Evolutionary conservation across 176 grass and related monocot genomes (phyloP), one percentile per base, ranked within the genome.

Genomic region (Thinopyrum elongatum): DNA sequence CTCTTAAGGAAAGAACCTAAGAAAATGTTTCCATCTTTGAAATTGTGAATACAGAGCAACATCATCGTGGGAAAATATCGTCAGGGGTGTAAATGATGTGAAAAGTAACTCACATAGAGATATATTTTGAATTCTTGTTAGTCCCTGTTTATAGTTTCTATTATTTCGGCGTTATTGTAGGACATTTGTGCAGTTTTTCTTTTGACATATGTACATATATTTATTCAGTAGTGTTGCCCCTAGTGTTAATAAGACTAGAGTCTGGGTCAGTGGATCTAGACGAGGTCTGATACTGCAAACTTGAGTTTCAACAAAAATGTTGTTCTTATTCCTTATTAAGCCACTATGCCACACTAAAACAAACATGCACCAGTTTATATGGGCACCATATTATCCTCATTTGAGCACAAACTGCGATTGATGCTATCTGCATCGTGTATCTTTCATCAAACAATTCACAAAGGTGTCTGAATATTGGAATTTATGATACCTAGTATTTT

Each of bases 401-500:
- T 31, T 65, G 38, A 42, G 34, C 58, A 42, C 62, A 13, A 27
- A 13, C 41, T 64, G n/a, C 41, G 8, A 9, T 35, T 38, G 44
- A 27, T 71, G 65, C 46, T 36, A 58, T 72, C 21, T 82, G 29
- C 65, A 70, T 55, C 23, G 1, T 82, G 12, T 57, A 12, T 71
- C 9, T 35, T 19, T 31, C 30, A 71, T 10, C 51, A 28, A 21
- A 15, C 34, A 61, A 41, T 49, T 49, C 4, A 47, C 51, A 44
- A 58, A 30, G 69, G 23, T 64, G 27, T 25, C 31, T 61, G 62
- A 47, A 59, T 44, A 72, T 41, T 62, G 25, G 26, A 63, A 12
- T 68, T 68, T 61, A 26, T 71, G 82, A 28, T 79, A 28, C 67
- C 35, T 26, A 61, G 47, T 47, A 66, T 87, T 83, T 76, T 58